Base-by-base conservation (phyloP, 352 stramenopile genomes). In the Phytopythium litorale region DNA sequence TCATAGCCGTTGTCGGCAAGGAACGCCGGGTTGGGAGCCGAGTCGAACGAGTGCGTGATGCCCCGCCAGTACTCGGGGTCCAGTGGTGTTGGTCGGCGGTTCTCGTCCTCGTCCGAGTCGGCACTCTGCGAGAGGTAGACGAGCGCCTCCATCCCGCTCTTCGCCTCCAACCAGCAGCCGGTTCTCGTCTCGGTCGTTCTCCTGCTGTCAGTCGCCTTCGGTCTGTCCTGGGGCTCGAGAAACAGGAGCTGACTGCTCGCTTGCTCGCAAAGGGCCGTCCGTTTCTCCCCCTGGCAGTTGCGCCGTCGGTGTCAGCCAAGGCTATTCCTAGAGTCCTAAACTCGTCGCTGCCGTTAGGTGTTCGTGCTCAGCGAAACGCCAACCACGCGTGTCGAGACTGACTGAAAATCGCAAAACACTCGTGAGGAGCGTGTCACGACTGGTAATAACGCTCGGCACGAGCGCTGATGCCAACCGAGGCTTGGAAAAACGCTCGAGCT, bases 1-100 rank as follows among this genome's bases (percentile, higher is more conserved):
- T 70, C 30, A 21, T 51, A 45, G 42, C 63, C 51, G 46, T 62
- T 65, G 25, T 61, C 63, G 33, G 53, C 50, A 35, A 62, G 57
- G 46, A 62, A 64, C 60, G 56, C 54, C 23, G 54, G 50, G 19
- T 68, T 46, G 0, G 56, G 60, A 5, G 64, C 46, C 21, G 61
- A 50, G 30, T 83, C 76, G 25, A 62, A 55, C 38, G 81, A 88
- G 57, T 90, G 81, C 7, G 81, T 90, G 64, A 90, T 82, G 38
- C 81, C 81, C 15, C 75, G 72, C 81, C 81, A 90, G 69, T 90
- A 90, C 70, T 88, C 81, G 7, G 81, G 81, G 54, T 90, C 81
- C 33, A 90, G 61, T 13, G 78, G 81, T 28, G 78, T 90, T 52
- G 78, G 78, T 16, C 76, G 71, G 25, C 70, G 57, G 23, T 38